Percentiles rank a stretch among this genome's conserved stretches.
Conservation (phyloP, 257 asterid species). For the Anisodus tanguticus region DNA sequence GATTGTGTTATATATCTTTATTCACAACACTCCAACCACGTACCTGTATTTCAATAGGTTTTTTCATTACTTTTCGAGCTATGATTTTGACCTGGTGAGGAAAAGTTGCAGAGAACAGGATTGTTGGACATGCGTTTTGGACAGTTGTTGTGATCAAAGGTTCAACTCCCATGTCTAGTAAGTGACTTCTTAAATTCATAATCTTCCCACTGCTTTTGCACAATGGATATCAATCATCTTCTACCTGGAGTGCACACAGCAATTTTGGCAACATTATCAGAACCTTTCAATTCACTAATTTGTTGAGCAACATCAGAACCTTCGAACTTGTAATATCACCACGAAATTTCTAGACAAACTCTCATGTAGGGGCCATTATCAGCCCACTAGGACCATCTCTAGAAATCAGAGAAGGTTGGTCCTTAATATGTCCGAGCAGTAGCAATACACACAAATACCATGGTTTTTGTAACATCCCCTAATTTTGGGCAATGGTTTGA, state of each 20-base stretch:
- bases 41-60: constrained; percentile 78
- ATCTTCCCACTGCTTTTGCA: constrained; percentile 81
- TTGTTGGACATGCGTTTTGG: constrained; percentile 82
- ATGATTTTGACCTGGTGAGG: constrained; percentile 84
- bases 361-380: constrained; percentile 86
- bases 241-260: constrained; percentile 45
- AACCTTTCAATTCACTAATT: constrained; percentile 79
- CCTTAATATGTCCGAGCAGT: constrained; percentile 86
- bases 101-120: constrained; percentile 82
- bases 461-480: too few relatives aligned
- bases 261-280: constrained; percentile 76
- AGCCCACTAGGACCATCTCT: constrained; percentile 91
- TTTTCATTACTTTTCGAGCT: constrained; percentile 83
- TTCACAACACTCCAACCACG: constrained; percentile 92
- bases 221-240: constrained; percentile 86
- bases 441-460: too few relatives aligned
- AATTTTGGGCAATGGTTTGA: too few relatives aligned
- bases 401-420: constrained; percentile 68
- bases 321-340: constrained; percentile 76
- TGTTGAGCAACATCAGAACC: constrained; percentile 93
- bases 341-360: constrained; percentile 81
- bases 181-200: constrained; percentile 79
- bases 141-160: constrained; percentile 87
- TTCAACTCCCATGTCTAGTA: constrained; percentile 89
- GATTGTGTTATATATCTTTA: constrained; percentile 73